Evolutionary conservation across 768 basidiomycete species (phyloP).

Genomic region (Rhizopogon roseolus): DNA sequence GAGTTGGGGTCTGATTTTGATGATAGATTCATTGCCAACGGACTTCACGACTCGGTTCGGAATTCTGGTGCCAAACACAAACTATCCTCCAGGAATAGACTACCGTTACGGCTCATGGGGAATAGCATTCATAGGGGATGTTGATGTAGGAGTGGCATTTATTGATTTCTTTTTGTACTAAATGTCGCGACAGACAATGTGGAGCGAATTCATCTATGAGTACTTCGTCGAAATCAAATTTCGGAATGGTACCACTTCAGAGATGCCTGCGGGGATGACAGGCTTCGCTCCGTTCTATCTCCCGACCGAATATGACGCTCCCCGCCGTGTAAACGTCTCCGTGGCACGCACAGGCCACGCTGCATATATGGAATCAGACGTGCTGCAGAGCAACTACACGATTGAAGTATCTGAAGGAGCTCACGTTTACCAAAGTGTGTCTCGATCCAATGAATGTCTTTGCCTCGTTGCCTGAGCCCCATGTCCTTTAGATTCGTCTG

Average conservation of each 20-base stretch:
- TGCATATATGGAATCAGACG: background rate
- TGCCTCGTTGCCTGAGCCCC: background rate
- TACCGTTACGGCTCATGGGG: background rate
- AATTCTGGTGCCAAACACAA: constrained; percentile 17
- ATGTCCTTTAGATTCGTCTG: background rate
- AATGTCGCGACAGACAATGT: background rate
- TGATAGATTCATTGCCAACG: background rate
- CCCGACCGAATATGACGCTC: background rate
- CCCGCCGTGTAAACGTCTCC: background rate
- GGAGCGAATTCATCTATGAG: constrained; percentile 12
- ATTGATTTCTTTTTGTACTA: background rate
- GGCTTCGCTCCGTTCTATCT: background rate
- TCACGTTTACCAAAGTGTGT: background rate
- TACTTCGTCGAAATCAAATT: constrained; percentile 13
- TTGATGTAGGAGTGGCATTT: background rate
- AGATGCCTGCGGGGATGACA: constrained; percentile 1
- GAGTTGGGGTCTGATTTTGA: background rate
- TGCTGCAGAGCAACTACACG: constrained; percentile 4
- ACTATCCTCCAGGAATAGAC: constrained; percentile 15
- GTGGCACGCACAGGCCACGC: background rate
- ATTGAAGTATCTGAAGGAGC: background rate
- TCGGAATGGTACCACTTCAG: constrained; percentile 10
- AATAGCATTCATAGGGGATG: background rate
- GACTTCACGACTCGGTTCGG: constrained; percentile 2
- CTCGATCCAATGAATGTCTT: background rate